Evolutionary conservation across 2,329 filamentous ascomycete genomes (phyloP).

Genomic region (Rutstroemia sp.): DNA sequence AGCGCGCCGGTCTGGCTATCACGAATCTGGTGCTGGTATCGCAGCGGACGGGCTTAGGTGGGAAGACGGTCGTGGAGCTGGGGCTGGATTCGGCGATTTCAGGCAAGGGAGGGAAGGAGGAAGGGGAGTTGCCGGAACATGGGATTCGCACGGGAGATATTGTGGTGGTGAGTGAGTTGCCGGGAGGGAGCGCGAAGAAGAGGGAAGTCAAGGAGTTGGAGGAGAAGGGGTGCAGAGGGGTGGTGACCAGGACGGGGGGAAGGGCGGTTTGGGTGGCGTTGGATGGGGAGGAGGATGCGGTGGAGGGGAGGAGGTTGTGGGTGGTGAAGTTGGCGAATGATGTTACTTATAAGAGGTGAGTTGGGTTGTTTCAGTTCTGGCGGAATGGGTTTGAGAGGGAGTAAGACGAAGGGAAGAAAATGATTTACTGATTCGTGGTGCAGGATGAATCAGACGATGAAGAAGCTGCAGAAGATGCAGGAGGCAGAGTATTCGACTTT

Average conservation of each 20-base stretch:
- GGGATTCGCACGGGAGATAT: conserved; percentile 72
- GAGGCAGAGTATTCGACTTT: conserved; percentile 52
- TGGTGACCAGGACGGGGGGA: conserved; percentile 58
- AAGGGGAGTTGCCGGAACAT: conserved; percentile 61
- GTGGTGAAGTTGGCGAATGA: conserved; percentile 61
- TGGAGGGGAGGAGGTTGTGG: conserved; percentile 43
- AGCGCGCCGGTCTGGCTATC: conserved; percentile 71
- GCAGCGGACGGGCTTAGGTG: conserved; percentile 82
- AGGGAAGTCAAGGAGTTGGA: conserved; percentile 69
- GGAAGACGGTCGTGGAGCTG: conserved; percentile 84
- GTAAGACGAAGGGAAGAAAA: too few species aligned
- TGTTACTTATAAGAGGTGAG: conserved; percentile 48
- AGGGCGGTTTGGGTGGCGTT: conserved; percentile 58
- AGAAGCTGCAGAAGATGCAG: conserved; percentile 48
- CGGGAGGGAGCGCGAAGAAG: conserved; percentile 47
- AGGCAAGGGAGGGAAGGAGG: conserved; percentile 2
- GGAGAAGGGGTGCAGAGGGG: conserved; percentile 60
- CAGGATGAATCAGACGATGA: conserved; percentile 59
- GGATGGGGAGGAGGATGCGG: conserved; percentile 44
- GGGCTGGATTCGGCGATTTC: conserved; percentile 59
- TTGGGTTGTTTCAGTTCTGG: neutral
- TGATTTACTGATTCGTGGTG: conserved; percentile 24
- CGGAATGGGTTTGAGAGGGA: neutral
- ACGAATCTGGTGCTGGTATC: conserved; percentile 67
- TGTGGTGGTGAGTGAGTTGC: conserved; percentile 68